Base-by-base conservation (phyloP, 331 rosid species). In the Pyrus hybrid region DNA sequence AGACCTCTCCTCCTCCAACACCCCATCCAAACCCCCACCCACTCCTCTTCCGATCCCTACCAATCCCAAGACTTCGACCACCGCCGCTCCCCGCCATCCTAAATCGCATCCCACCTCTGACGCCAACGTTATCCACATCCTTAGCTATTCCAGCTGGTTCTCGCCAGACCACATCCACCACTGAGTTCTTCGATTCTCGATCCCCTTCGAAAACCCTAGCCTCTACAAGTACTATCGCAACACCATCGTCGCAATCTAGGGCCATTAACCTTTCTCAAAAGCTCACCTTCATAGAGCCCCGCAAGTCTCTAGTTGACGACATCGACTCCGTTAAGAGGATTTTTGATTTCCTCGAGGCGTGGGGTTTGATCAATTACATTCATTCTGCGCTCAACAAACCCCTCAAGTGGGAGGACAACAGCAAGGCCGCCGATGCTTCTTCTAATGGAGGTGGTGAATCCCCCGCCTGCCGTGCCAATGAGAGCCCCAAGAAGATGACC, bases 91-190 rank as follows among this genome's bases (percentile, higher is more conserved):
- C 3, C 84, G 54, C 16, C 79, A 10, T 2, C 82, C 63, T 8
- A 75, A 73, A 16, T 72, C 80, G 4, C 75, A 74, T 12, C 77
- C 80, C 16, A 47, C 26, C 60, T 10, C 76, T 72, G 88, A 87
- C 1, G 76, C 82, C 2, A 76, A 57, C 67, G 53, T 83, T 66
- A 75, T 82, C 80, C 82, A 56, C 17, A 81, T 90, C 70, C 97
- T 97, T 45, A 86, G 92, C 87, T 87, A 94, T 81, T 89, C 99
- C 73, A 66, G 88, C 29, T 94, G 99, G 96, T 91, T 94, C 75
- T 88, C 93, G 6, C 92, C 84, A 82, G 84, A 87, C 72, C 70
- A 73, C n/a, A 80, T 94, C 67, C 85, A 88, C 88, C 79, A 86
- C 61, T 86, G 98, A 93, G 70, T 90, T 93, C 76, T 90, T 93